Evolutionary conservation across 192 early-diverging fungal species (phyloP), one percentile per base, ranked within the genome.

Genomic region (Obelidium mucronatum): DNA sequence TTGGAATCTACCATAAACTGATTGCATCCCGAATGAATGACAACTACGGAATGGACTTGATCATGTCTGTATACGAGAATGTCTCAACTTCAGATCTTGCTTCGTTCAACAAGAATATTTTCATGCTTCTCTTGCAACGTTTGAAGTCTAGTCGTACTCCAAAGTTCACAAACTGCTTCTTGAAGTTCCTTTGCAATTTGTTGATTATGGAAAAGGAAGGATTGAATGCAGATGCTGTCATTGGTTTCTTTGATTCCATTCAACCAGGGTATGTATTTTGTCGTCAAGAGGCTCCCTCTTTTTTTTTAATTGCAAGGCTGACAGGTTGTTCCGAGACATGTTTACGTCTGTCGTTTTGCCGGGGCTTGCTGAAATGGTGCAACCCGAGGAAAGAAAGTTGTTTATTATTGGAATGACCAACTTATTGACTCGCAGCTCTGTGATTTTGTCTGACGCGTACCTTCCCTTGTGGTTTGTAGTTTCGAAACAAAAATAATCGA

Each of bases 1-100:
- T 99, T 42, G 98, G 98, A 48, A 91, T 99, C 6, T 97, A 92
- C 82, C 95, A 97, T 79, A 97, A 95, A 65, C 83, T 99, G 56
- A 84, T 98, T 26, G 85, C 92, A 17, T 95, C 94, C 22, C 89
- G 91, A 68, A 66, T 91, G 37, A 94, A 94, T 75, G 97, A 98
- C 81, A 90, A 94, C 63, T 88, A 93, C 77, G 96, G 91, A 0
- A 93, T 99, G 52, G 88, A 91, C 33, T 84, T 99, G 63, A 79
- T 99, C 67, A 80, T 86, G 69, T 81, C 93, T 17, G 86, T 97
- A 53, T 91, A 95, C 67, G 81, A 92, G 60, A 88, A 92, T 77
- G 84, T 94, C 3, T 93, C 35, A 35, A 83, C 79, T 44, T 52
- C 82, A 11, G 81, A 83, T 19, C 76, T 92, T 15, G 68, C 75